phyloP scores from a whole-genome alignment of 202 grass and related monocot species.

The Hordeum pubiflorum region DNA sequence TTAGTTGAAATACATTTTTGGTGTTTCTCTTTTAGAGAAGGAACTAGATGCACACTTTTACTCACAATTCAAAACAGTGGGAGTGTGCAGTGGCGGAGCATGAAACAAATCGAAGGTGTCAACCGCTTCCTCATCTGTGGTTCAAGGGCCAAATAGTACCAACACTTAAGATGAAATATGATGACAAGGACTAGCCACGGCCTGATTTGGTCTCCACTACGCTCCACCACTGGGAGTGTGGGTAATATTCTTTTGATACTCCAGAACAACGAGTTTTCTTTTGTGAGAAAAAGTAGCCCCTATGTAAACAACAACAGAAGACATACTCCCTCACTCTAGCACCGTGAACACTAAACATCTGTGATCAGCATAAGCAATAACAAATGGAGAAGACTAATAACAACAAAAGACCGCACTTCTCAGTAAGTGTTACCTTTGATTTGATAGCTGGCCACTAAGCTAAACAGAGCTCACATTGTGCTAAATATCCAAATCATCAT shows the following conservation, averaged over 20 bases:
- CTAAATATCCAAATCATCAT: conserved; percentile 90
- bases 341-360: background rate
- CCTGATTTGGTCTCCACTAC: background rate
- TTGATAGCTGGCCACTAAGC: background rate
- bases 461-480: conserved; percentile 5
- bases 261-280: background rate
- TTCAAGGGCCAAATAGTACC: background rate
- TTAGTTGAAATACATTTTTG: background rate
- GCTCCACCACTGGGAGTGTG: background rate
- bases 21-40: background rate
- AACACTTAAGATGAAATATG: background rate
- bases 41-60: background rate
- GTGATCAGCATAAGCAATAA: background rate
- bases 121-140: background rate
- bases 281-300: background rate
- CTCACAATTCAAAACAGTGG: background rate
- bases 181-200: background rate
- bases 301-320: background rate
- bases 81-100: background rate
- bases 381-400: background rate
- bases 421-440: background rate
- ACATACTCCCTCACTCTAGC: background rate
- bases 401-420: background rate
- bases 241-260: background rate
- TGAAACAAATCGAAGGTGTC: background rate